Conservation (phyloP, 1,139 yeast species). For the Geotrichum aggregatum region DNA sequence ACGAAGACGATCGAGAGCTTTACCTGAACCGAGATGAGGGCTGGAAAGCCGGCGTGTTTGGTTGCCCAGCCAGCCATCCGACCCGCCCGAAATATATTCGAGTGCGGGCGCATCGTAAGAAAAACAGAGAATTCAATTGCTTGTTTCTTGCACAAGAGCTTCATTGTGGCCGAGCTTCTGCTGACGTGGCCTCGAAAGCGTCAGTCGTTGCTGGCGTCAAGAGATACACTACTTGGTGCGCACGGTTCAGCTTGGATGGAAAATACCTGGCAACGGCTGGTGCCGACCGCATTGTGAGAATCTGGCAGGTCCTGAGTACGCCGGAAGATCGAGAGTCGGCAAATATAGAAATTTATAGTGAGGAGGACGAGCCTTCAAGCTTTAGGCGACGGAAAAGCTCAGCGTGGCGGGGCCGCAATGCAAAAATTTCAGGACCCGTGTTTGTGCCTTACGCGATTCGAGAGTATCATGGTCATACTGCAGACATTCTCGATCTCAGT, state of each 20-base stretch:
- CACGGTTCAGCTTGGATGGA: conserved; percentile 76
- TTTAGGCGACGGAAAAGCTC: too few species aligned
- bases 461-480: conserved; percentile 62
- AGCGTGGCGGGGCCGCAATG: conserved; percentile 13
- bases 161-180: conserved; percentile 25
- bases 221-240: conserved; percentile 58
- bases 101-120: conserved; percentile 38
- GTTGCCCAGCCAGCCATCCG: conserved; percentile 33
- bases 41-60: conserved; percentile 37
- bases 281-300: conserved; percentile 57
- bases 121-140: conserved; percentile 44
- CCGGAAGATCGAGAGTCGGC: conserved; percentile 28
- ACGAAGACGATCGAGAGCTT: conserved; percentile 10
- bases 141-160: conserved; percentile 81
- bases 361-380: conserved; percentile 20
- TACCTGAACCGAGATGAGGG: conserved; percentile 33
- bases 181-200: conserved; percentile 5
- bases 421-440: conserved; percentile 59
- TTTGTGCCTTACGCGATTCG: conserved; percentile 67
- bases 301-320: conserved; percentile 72
- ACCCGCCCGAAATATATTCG: conserved; percentile 39
- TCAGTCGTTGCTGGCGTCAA: conserved; percentile 17
- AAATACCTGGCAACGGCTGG: conserved; percentile 82
- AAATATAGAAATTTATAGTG: conserved; percentile 19
- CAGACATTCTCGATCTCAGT: conserved; percentile 66